Conservation (phyloP, 345 rosid genomes). For the Brassica napus region Da-Ae NC_063436.1:17673501-17674000, state of each 20-base stretch:
- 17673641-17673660: conserved; percentile 72
- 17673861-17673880: conserved; percentile 35
- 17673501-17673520: not conserved
- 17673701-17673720: not conserved
- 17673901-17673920: conserved; percentile 38
- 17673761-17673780: conserved; percentile 91
- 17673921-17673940: conserved; percentile 40
- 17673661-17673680: conserved; percentile 47
- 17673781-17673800: conserved; percentile 52
- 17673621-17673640: conserved; percentile 76
- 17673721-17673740: not conserved
- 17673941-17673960: conserved; percentile 38
- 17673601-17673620: conserved; percentile 85
- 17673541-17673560: not conserved
- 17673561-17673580: not conserved
- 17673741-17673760: conserved; percentile 63
- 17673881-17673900: conserved; percentile 39
- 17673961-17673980: conserved; percentile 13
- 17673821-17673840: conserved; percentile 39
- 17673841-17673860: conserved; percentile 46
- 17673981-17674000: conserved; percentile 27
- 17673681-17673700: not conserved
- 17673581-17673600: conserved; percentile 16
- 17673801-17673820: conserved; percentile 16
- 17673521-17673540: not conserved